Evolutionary conservation across 306 rosid species (phyloP).

Genomic region (Leucaena leucocephala): DNA sequence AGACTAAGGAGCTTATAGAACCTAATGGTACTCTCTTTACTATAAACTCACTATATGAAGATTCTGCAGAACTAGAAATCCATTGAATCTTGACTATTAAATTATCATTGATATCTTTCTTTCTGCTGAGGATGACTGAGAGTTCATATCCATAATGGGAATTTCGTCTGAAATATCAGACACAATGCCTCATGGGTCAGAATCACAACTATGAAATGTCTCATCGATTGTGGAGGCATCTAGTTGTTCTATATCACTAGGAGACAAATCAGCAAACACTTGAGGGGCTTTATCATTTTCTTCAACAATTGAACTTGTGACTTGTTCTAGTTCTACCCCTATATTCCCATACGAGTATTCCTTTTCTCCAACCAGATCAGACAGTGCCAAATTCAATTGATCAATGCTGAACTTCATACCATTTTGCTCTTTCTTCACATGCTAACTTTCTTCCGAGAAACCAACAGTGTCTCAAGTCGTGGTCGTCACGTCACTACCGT

Average conservation of each 20-base stretch:
- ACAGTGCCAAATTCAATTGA: background rate
- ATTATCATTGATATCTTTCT: no score
- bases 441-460: background rate
- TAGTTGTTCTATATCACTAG: conserved; percentile 37
- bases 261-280: background rate
- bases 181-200: conserved; percentile 13
- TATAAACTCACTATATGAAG: no score
- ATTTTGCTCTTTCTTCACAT: background rate
- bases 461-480: conserved; percentile 26
- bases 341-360: background rate
- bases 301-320: conserved; percentile 37
- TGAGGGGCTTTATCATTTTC: conserved; percentile 26
- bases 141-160: background rate
- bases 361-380: background rate
- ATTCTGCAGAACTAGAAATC: background rate
- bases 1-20: no score
- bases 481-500: background rate
- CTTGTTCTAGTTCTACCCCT: conserved; percentile 23
- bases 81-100: no score
- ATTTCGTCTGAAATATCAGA: conserved; percentile 34
- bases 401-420: no score
- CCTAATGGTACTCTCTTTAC: no score
- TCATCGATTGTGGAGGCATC: conserved; percentile 33
- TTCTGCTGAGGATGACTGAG: background rate
- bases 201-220: conserved; percentile 24